Conservation (phyloP, 805 yeast species). For the Saccharomycopsis babjevae region DNA sequence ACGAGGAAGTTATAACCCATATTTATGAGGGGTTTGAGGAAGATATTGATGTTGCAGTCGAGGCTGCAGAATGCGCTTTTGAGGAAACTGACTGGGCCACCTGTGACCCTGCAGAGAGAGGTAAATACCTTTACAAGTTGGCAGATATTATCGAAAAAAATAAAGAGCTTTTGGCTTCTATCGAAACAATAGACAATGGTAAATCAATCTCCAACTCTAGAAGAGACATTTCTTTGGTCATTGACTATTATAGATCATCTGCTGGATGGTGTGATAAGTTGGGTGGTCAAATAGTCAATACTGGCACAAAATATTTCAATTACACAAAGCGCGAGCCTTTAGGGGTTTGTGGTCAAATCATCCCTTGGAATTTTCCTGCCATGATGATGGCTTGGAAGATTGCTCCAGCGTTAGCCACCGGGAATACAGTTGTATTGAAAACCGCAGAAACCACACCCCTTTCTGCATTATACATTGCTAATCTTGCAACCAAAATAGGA, state of each 20-base stretch:
- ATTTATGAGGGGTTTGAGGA: conserved; percentile 68
- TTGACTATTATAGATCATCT: conserved; percentile 65
- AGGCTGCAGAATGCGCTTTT: conserved; percentile 76
- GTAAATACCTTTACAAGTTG: conserved; percentile 50
- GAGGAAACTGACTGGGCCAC: conserved; percentile 52
- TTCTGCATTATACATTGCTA: conserved; percentile 69
- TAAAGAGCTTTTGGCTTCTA: conserved; percentile 60
- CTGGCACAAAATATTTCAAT: conserved; percentile 62
- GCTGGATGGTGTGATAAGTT: conserved; percentile 91
- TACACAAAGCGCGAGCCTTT: conserved; percentile 82
- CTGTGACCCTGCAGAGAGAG: conserved; percentile 57
- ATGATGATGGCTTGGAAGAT: conserved; percentile 92
- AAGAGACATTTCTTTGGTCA: conserved; percentile 66
- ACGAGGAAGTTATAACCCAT: conserved; percentile 59
- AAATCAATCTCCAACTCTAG: conserved; percentile 63
- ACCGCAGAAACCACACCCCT: conserved; percentile 90
- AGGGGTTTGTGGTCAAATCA: conserved; percentile 93
- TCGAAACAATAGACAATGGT: conserved; percentile 86
- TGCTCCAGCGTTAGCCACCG: conserved; percentile 87
- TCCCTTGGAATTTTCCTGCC: conserved; percentile 96
- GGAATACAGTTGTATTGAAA: conserved; percentile 81
- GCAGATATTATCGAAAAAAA: conserved; percentile 71
- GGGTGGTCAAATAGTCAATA: conserved; percentile 63
- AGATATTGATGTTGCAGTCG: conserved; percentile 77
- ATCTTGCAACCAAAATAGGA: conserved; percentile 67